These are phyloP conservation scores for Fomitopsis palustris DNA, from an alignment of 1,284 basidiomycete genomes.

Conservation along the genomic window DNA sequence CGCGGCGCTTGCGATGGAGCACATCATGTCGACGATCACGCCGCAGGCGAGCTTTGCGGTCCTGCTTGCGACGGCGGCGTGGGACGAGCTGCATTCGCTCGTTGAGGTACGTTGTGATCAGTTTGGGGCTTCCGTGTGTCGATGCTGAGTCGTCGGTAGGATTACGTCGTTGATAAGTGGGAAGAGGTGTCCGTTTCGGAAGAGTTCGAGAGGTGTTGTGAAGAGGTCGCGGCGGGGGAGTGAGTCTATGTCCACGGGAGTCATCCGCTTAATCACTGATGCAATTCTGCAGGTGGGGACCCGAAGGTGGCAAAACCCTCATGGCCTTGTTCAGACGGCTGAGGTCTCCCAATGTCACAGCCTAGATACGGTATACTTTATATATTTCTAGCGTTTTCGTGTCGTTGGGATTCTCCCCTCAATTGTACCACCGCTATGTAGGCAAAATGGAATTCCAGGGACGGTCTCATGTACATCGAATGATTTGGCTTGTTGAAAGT, in stretches of 20 bases:
- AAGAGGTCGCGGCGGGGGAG: slow-evolving; percentile 70
- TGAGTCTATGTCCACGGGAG: slow-evolving; percentile 32
- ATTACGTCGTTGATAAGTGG: slow-evolving; percentile 69
- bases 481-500: no score
- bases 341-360: slow-evolving; percentile 43
- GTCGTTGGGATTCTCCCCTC: background rate
- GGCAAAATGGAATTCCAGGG: no score
- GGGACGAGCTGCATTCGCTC: slow-evolving; percentile 61
- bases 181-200: slow-evolving; percentile 59
- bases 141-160: slow-evolving; percentile 31
- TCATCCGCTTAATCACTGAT: slow-evolving; percentile 11
- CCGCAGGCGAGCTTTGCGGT: slow-evolving; percentile 70
- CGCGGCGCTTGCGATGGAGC: slow-evolving; percentile 65
- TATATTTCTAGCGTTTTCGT: no score
- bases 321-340: slow-evolving; percentile 63
- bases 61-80: slow-evolving; percentile 61
- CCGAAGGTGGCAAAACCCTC: slow-evolving; percentile 63
- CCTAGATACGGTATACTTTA: slow-evolving; percentile 1
- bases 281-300: slow-evolving; percentile 53
- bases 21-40: slow-evolving; percentile 73
- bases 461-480: no score
- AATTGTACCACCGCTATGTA: background rate
- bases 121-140: background rate
- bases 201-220: slow-evolving; percentile 66
- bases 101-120: slow-evolving; percentile 50